Evolutionary conservation across 2,329 filamentous ascomycete genomes (phyloP).

Genomic region (Dactylellina parvicollis): DNA sequence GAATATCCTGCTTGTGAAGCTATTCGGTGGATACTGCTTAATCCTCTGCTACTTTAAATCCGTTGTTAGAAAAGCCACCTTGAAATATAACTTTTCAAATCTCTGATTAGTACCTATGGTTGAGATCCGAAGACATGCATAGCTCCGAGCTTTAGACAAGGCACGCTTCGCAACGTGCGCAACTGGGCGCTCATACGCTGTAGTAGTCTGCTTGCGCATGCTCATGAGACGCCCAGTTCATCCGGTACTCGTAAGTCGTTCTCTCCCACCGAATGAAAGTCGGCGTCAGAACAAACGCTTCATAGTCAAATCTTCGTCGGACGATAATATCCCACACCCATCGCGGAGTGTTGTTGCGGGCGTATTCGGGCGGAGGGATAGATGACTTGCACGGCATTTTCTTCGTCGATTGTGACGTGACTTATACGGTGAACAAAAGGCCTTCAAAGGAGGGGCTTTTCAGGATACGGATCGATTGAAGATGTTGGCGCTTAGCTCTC

Average conservation of each 20-base stretch:
- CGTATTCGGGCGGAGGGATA: conserved; percentile 43
- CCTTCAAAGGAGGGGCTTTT: background rate
- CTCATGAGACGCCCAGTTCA: conserved; percentile 23
- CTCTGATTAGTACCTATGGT: too few relatives aligned
- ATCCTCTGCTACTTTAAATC: too few relatives aligned
- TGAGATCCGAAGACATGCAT: too few relatives aligned
- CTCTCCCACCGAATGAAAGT: conserved; percentile 48
- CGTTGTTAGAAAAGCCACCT: too few relatives aligned
- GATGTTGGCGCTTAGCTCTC: background rate
- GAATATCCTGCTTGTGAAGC: too few relatives aligned
- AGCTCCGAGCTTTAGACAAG: too few relatives aligned
- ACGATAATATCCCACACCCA: conserved; percentile 51
- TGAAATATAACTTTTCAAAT: too few relatives aligned
- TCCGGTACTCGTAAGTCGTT: conserved; percentile 43
- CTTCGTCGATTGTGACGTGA: background rate
- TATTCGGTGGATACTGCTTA: too few relatives aligned
- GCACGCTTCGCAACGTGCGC: too few relatives aligned
- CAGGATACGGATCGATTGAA: too few relatives aligned
- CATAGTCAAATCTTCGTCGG: conserved; percentile 37
- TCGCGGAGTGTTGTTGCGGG: conserved; percentile 42
- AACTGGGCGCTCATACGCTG: background rate
- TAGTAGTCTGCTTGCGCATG: background rate
- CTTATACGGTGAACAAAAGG: background rate
- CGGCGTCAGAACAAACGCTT: conserved; percentile 40
- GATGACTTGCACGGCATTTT: conserved; percentile 52